Evolutionary conservation across 345 rosid species (phyloP).

Genomic region (Dovyalis caffra): DNA sequence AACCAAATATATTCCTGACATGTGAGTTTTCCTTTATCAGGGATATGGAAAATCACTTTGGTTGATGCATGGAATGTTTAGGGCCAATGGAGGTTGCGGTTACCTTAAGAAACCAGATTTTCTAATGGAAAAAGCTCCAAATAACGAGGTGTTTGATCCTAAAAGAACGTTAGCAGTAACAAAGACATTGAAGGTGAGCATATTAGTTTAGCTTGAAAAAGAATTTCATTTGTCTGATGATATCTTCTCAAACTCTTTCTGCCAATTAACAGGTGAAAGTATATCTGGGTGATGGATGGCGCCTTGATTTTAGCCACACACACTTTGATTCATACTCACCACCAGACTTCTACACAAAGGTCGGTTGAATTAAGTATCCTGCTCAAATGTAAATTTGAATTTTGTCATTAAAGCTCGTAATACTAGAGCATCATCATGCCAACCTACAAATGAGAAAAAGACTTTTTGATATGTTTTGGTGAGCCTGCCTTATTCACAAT

Average conservation of each 20-base stretch:
- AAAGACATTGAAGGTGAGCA: conserved; percentile 49
- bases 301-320: conserved; percentile 44
- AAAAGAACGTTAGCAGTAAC: conserved; percentile 38
- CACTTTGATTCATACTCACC: conserved; percentile 57
- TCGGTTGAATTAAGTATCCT: conserved; percentile 17
- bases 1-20: neutral
- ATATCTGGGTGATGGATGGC: conserved; percentile 75
- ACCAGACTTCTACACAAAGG: conserved; percentile 69
- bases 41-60: conserved; percentile 73
- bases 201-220: neutral
- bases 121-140: conserved; percentile 36
- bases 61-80: conserved; percentile 84
- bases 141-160: conserved; percentile 44
- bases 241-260: conserved; percentile 2
- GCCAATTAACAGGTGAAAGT: conserved; percentile 44
- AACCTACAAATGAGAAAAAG: neutral
- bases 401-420: neutral
- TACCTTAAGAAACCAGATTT: conserved; percentile 68
- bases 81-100: conserved; percentile 68
- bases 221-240: neutral
- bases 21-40: conserved; percentile 23
- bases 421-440: neutral
- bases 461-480: neutral
- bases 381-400: neutral
- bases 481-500: neutral